A percentile compares a stretch with the other conserved stretches of the same genome.
phyloP scores from a whole-genome alignment of 2,329 filamentous ascomycete genomes.

The Fusarium mangiferae region DNA sequence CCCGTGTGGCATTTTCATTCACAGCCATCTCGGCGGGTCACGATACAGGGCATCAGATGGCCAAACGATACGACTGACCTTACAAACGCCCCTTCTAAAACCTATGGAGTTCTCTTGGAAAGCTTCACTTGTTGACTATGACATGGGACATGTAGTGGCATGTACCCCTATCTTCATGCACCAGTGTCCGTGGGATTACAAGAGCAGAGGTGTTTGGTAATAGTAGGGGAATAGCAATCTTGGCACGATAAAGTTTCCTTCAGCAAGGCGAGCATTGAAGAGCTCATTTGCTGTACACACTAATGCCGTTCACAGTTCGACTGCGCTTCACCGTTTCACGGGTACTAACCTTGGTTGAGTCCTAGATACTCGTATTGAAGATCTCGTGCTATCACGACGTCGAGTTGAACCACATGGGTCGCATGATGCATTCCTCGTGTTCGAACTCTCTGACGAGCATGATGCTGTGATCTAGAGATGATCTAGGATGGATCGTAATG shows the following conservation, averaged over 20 bases:
- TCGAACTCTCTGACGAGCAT: neutral
- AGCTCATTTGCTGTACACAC: conserved; percentile 70
- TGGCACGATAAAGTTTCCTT: conserved; percentile 68
- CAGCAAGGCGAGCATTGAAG: conserved; percentile 63
- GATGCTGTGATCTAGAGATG: conserved; percentile 4
- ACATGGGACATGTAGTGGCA: neutral
- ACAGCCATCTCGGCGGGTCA: neutral
- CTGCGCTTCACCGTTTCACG: conserved; percentile 35
- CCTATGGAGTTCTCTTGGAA: neutral
- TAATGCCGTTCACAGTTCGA: conserved; percentile 57
- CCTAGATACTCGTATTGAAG: conserved; percentile 19
- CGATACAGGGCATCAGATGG: neutral
- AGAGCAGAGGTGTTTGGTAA: conserved; percentile 67
- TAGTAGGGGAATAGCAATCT: conserved; percentile 61
- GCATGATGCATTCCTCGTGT: conserved; percentile 1
- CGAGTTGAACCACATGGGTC: conserved; percentile 6
- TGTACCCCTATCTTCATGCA: conserved; percentile 66
- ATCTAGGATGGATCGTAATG: neutral
- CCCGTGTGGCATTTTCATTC: neutral
- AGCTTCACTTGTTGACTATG: neutral
- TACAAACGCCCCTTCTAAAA: neutral
- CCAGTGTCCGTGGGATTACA: conserved; percentile 54
- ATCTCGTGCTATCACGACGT: conserved; percentile 19
- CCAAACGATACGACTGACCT: neutral
- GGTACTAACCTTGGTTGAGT: conserved; percentile 19